A percentile compares a stretch with the other conserved stretches of the same genome.
Evolutionary conservation across 768 basidiomycete genomes (phyloP).

Genomic region (Podaxis sp.): DNA sequence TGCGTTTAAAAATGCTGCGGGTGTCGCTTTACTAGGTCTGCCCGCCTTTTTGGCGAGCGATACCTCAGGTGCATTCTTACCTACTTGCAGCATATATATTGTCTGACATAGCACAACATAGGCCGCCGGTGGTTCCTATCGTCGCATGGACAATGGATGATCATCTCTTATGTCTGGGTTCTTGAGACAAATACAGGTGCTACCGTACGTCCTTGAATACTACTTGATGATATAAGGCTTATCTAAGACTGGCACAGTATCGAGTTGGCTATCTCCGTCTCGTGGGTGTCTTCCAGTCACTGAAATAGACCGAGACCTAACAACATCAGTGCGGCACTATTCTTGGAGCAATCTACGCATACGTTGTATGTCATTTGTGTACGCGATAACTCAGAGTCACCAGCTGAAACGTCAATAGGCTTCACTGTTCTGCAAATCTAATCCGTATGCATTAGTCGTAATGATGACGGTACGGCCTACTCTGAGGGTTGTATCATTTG

Average conservation of each 20-base stretch:
- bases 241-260: not conserved
- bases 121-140: constrained; percentile 35
- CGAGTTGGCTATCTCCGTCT: not conserved
- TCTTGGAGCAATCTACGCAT: constrained; percentile 32
- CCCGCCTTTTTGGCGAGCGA: constrained; percentile 40
- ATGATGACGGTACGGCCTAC: constrained; percentile 33
- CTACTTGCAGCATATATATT: not conserved
- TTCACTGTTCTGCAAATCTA: constrained; percentile 34
- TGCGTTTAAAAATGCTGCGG: constrained; percentile 43
- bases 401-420: constrained; percentile 24
- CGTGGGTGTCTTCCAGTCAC: not conserved
- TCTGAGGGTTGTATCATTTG: not conserved
- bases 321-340: constrained; percentile 28
- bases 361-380: constrained; percentile 21
- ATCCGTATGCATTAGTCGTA: constrained; percentile 40
- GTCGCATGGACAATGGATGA: constrained; percentile 47
- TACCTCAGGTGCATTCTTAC: constrained; percentile 27
- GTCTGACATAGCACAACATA: constrained; percentile 14
- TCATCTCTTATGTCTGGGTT: constrained; percentile 50
- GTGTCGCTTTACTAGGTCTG: constrained; percentile 38
- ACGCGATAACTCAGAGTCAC: not conserved
- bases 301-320: not conserved
- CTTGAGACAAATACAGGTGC: constrained; percentile 52
- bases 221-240: not conserved
- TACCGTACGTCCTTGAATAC: constrained; percentile 25